Evolutionary conservation across 1,284 basidiomycete genomes (phyloP).

Genomic region (Fomitopsis schrenkii): DNA sequence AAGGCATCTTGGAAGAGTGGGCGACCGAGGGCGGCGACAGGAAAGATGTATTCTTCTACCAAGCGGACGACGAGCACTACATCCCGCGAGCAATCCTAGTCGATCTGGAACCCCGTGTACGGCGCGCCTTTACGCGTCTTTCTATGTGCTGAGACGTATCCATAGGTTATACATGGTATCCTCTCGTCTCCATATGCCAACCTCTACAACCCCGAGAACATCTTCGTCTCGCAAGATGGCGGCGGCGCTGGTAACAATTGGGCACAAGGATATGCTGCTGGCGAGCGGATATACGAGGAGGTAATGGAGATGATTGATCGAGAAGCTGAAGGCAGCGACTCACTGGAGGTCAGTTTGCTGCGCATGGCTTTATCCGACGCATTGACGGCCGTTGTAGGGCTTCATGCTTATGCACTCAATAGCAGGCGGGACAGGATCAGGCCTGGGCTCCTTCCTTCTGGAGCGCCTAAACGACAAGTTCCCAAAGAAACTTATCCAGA

Average conservation of each 20-base stretch:
- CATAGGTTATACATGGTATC: constrained; percentile 94
- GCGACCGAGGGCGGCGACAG: constrained; percentile 91
- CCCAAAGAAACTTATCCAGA: constrained; percentile 99
- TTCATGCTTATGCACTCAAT: constrained; percentile 99
- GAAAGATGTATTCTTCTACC: constrained; percentile 99
- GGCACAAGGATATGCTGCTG: constrained; percentile 91
- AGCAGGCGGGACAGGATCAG: constrained; percentile 97
- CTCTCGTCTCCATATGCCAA: constrained; percentile 88
- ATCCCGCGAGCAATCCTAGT: constrained; percentile 96
- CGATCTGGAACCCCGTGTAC: constrained; percentile 95
- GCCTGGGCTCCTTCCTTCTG: constrained; percentile 94
- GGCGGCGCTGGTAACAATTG: constrained; percentile 99
- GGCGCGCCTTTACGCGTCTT: constrained; percentile 21
- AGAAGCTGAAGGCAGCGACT: constrained; percentile 98
- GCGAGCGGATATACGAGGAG: constrained; percentile 93
- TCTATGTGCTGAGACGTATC: not conserved
- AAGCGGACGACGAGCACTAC: constrained; percentile 99
- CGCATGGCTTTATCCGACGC: not conserved
- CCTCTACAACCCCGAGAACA: constrained; percentile 98
- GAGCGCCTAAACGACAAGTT: constrained; percentile 97
- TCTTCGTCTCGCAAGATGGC: constrained; percentile 92
- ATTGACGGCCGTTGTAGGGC: constrained; percentile 53
- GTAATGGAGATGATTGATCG: constrained; percentile 99
- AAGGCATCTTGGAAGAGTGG: constrained; percentile 93
- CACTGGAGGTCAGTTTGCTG: constrained; percentile 74